Evolutionary conservation across 73 alveolate genomes (phyloP).

Genomic region (Tetrahymena thermophila): DNA sequence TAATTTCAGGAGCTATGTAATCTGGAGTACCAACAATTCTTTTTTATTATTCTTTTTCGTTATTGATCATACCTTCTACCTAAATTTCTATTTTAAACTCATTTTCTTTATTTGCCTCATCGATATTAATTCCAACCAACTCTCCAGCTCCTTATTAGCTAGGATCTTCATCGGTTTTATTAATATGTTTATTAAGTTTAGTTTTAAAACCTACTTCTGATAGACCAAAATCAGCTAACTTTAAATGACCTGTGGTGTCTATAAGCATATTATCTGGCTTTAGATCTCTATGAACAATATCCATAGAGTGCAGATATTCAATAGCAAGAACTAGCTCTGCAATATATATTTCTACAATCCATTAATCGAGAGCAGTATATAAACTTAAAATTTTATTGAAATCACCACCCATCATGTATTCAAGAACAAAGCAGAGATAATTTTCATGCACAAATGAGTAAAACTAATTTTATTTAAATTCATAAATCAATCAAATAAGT

Average conservation of each 20-base stretch:
- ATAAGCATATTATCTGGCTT: slow-evolving; percentile 72
- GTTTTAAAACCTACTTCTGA: slow-evolving; percentile 44
- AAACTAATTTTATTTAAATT: background rate
- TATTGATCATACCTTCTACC: slow-evolving; percentile 10
- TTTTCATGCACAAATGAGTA: slow-evolving; percentile 38
- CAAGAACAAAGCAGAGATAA: slow-evolving; percentile 29
- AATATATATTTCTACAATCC: slow-evolving; percentile 57
- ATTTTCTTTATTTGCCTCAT: slow-evolving; percentile 14
- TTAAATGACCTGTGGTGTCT: slow-evolving; percentile 62
- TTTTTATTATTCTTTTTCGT: slow-evolving; percentile 16
- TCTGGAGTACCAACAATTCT: slow-evolving; percentile 58
- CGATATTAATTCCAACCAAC: background rate
- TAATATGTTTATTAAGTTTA: slow-evolving; percentile 48
- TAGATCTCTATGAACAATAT: slow-evolving; percentile 72
- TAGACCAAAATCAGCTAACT: slow-evolving; percentile 70
- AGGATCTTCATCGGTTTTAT: slow-evolving; percentile 30
- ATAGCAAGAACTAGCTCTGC: slow-evolving; percentile 71
- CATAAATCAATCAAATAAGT: background rate
- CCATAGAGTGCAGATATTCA: slow-evolving; percentile 51
- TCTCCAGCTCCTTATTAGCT: slow-evolving; percentile 2
- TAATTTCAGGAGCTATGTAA: slow-evolving; percentile 59
- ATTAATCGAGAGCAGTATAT: slow-evolving; percentile 48
- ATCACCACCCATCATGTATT: slow-evolving; percentile 45
- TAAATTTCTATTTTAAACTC: slow-evolving; percentile 7
- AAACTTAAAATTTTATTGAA: slow-evolving; percentile 17